Evolutionary conservation across 257 asterid species (phyloP).

Genomic region (Fraxinus pennsylvanica): DNA sequence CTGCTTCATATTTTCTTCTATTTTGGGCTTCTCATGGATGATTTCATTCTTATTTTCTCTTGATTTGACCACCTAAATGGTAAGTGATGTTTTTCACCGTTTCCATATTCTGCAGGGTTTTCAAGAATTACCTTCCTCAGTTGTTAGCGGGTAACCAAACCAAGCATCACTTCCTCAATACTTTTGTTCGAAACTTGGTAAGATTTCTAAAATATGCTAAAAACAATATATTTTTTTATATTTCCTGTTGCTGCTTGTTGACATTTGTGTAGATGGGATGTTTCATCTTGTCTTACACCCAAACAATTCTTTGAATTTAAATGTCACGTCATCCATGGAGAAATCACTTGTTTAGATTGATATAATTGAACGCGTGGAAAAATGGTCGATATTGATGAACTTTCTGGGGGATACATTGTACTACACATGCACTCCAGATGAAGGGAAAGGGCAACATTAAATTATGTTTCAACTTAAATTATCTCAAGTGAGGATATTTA

Average conservation of each 20-base stretch:
- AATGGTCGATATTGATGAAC: constrained; percentile 15
- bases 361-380: constrained; percentile 7
- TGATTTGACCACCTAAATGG: constrained; percentile 12
- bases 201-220: constrained; percentile 29
- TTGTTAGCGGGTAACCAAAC: constrained; percentile 58
- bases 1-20: background rate
- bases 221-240: constrained; percentile 10
- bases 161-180: constrained; percentile 51
- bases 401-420: constrained; percentile 2
- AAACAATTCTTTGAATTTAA: constrained; percentile 3
- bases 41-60: constrained; percentile 8
- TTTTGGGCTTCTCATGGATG: constrained; percentile 3
- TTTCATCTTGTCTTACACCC: constrained; percentile 11
- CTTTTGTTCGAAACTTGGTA: constrained; percentile 70
- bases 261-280: constrained; percentile 15
- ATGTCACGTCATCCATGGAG: background rate
- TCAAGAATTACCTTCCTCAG: constrained; percentile 73
- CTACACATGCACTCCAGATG: background rate
- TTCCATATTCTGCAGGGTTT: constrained; percentile 65
- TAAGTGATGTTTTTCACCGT: constrained; percentile 14
- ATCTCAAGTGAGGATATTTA: background rate
- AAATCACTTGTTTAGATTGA: background rate
- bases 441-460: background rate
- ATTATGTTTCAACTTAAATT: background rate
- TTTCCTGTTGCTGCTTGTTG: constrained; percentile 10